Base-by-base conservation (phyloP, 441 rosid species). In the Breynia disticha region DNA sequence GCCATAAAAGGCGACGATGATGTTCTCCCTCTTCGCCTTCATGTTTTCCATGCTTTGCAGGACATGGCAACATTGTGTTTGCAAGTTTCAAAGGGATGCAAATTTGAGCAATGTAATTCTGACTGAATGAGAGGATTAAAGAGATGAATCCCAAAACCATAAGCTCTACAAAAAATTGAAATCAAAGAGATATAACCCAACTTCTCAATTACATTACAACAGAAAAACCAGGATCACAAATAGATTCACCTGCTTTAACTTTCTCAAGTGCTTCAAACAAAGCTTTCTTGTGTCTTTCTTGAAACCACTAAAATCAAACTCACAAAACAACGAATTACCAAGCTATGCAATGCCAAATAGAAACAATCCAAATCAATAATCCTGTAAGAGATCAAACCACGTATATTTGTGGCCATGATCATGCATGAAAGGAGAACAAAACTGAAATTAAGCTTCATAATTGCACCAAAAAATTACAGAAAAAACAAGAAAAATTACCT, bases 91-190 rank as follows among this genome's bases (percentile, higher is more conserved):
- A 43, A 13, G 83, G 76, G 17, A 94, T 75, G 57, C 97, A 94
- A 16, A 90, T 60, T 22, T 45, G 48, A n/a, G 95, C 55, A 0
- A 91, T 76, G 79, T 77, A 91, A 60, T 21, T 72, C 74, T 91
- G 97, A 20, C 87, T 81, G 57, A 91, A 84, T 54, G 98, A 80
- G 63, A 88, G 62, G 32, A 83, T 44, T 61, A 94, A 66, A 39
- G 99, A 94, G 51, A 94, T 94, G 75, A 94, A 87, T 56, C 99
- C 97, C 60, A 94, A 71, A 67, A 94, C 82, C 99, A 94, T 94
- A 5, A 89, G 84, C 80, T 94, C 97, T 89, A 89, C 66, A 46
- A 55, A 14, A 61, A 54, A 17, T 1, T 41, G 11, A 15, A 44
- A 19, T 24, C 46, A 20, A 50, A 52, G 48, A n/a, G 48, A 18